Evolutionary conservation across 306 rosid genomes (phyloP), one percentile per base, ranked within the genome.

Genomic region (cucumber (Cucumis sativus)): DNA sequence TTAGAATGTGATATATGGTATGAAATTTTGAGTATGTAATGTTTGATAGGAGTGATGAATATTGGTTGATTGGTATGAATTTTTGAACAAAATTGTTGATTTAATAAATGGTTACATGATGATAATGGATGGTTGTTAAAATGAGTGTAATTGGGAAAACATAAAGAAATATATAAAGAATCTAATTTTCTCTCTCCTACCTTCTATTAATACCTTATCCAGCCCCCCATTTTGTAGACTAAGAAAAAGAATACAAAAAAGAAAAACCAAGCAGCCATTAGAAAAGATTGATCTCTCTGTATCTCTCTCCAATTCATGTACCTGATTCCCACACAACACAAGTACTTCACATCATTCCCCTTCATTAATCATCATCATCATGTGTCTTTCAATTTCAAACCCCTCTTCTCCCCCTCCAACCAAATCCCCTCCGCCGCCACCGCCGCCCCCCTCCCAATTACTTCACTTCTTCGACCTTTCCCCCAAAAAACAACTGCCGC

Each of bases 191-290:
- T 35, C 51, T 43, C 57, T n/a, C 58, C 35, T 51, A 49, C 74
- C 74, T 49, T 61, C 74, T 77, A 77, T 77, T 62, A 45, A 77
- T 77, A 77, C 61, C 80, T 51, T 65, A 41, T 62, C 80, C 63
- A 23, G 25, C 43, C 8, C 61, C 43, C 58, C 80, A 77, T 62
- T 49, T 47, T n/a, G 18, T 61, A 8, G 70, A 45, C 8, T 21
- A 10, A 77, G 40, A 58, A 13, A 41, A 20, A 41, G 16, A 7
- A 14, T 1, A 6, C 47, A 9, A 60, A 33, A 14, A 47, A 47
- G 1, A 30, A 52, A 52, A 16, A 52, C 54, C 8, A 5, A 68
- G 51, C 49, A 55, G 47, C 23, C 23, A 28, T 61, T 43, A 20
- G 35, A 30, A 52, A 33, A 54, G 62, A 58, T 65, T 11, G 69